Base-by-base conservation (phyloP, 1,284 basidiomycete species). In the Ceratobasidium sp. region DNA sequence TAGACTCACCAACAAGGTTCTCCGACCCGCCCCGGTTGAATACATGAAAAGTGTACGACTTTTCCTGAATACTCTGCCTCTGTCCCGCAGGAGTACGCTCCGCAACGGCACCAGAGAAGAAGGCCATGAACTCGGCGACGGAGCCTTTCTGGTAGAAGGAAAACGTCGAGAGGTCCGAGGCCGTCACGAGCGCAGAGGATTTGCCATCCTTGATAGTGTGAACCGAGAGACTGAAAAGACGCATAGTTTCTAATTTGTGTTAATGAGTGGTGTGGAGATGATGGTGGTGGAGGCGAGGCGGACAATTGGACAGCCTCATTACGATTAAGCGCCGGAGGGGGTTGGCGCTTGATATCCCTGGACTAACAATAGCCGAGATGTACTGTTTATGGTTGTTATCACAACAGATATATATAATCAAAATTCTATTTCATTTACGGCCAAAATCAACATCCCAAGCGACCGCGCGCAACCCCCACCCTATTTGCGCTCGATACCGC, bases 31-130 rank as follows among this genome's bases (percentile, higher is more conserved):
- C 91, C 19, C 91, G 86, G 79, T 94, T 94, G 84, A 97, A 98
- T 47, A 96, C 94, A 85, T 99, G 96, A 0, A 96, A 96, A 27
- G 91, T 94, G 82, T 99, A 97, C 78, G 89, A 92, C 84, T 97
- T 96, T 86, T 99, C 97, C 83, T 98, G 94, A 15, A 99, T 92
- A 64, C 94, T 97, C 85, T 98, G 96, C 59, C 97, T 88, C 82
- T 95, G 93, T 22, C 94, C 95, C 77, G 90, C 89, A 9, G 89
- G 87, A 14, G 97, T 99, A 48, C 97, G 88, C 81, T 98, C 96
- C 36, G 93, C 91, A 41, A 99, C 96, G 0, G 97, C 98, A 89
- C 92, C 94, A 54, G 92, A 90, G 83, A 98, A 93, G 87, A 98
- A 98, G 51, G 88, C 87, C 88, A 98, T 89, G 83, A 97, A 97